A percentile compares a stretch with the other conserved stretches of the same genome.
phyloP scores from a whole-genome alignment of 2,329 filamentous ascomycete genomes.

The Xylariaceae sp. region DNA sequence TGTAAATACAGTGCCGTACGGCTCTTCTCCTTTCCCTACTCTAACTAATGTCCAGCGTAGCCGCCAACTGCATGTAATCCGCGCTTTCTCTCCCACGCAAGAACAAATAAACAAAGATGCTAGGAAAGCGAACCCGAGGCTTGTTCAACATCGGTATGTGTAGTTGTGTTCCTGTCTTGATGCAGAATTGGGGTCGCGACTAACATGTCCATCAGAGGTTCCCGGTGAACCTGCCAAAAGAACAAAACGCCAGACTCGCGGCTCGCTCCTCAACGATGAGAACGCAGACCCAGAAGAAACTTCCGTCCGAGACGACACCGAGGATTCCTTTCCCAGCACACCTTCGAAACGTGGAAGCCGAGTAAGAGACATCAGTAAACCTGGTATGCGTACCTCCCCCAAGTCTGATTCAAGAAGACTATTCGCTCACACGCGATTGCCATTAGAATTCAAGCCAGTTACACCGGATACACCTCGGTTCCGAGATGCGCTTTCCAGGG shows the following conservation, averaged over 20 bases:
- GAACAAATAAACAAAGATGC: constrained; percentile 30
- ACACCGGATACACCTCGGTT: constrained; percentile 72
- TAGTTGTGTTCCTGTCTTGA: constrained; percentile 10
- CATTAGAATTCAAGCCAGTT: constrained; percentile 42
- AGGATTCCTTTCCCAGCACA: constrained; percentile 27
- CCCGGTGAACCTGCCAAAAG: constrained; percentile 41
- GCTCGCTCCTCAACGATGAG: constrained; percentile 54
- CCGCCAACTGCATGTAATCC: neutral
- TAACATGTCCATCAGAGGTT: constrained; percentile 22
- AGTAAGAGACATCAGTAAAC: constrained; percentile 13
- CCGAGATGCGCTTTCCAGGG: constrained; percentile 67
- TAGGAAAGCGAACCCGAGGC: constrained; percentile 44
- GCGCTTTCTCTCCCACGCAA: constrained; percentile 1
- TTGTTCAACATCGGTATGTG: constrained; percentile 34
- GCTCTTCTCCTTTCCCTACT: constrained; percentile 9
- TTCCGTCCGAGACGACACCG: constrained; percentile 34
- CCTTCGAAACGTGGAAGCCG: constrained; percentile 20
- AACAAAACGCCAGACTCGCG: constrained; percentile 40
- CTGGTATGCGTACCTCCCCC: constrained; percentile 14
- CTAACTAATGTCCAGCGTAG: constrained; percentile 4
- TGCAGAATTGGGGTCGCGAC: constrained; percentile 14
- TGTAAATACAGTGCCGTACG: constrained; percentile 5
- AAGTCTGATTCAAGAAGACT: neutral
- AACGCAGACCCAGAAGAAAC: constrained; percentile 55
- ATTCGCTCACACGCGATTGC: constrained; percentile 10